Percentiles rank a stretch among this genome's conserved stretches.
Evolutionary conservation across 2,329 filamentous ascomycete genomes (phyloP).

Genomic region (Trichoderma hamatum): DNA sequence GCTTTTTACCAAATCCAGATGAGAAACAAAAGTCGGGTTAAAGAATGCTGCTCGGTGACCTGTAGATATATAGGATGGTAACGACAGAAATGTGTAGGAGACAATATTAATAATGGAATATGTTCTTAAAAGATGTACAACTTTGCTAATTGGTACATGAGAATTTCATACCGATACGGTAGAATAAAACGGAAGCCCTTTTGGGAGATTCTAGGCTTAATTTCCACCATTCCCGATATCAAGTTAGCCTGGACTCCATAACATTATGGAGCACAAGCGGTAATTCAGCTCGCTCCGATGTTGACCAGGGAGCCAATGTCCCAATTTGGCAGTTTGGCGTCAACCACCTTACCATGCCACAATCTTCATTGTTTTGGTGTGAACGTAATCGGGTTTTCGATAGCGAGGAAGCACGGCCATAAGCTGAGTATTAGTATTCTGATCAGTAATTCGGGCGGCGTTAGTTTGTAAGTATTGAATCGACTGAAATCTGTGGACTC

Average conservation of each 20-base stretch:
- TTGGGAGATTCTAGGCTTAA: too few relatives aligned
- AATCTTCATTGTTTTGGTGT: background rate
- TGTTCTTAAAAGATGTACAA: background rate
- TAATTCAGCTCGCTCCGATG: too few relatives aligned
- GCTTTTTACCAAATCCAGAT: slow-evolving; percentile 10
- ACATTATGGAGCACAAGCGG: too few relatives aligned
- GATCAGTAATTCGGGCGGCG: background rate
- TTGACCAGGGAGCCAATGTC: too few relatives aligned
- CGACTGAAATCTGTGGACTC: too few relatives aligned
- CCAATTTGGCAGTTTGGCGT: background rate
- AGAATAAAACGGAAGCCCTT: background rate
- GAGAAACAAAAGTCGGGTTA: background rate
- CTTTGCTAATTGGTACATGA: too few relatives aligned
- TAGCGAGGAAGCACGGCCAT: too few relatives aligned
- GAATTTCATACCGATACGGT: too few relatives aligned
- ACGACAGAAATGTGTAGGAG: background rate
- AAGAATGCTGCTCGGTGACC: background rate
- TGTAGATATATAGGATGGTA: background rate
- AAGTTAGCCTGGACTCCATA: too few relatives aligned
- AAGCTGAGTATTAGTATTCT: too few relatives aligned
- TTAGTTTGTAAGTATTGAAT: too few relatives aligned
- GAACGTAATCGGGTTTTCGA: background rate
- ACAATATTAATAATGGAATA: background rate
- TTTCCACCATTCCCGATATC: too few relatives aligned
- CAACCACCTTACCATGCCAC: background rate